These are phyloP conservation scores for Crucihimalaya himalaica DNA, from an alignment of 345 rosid genomes.

Conservation along the genomic window DNA sequence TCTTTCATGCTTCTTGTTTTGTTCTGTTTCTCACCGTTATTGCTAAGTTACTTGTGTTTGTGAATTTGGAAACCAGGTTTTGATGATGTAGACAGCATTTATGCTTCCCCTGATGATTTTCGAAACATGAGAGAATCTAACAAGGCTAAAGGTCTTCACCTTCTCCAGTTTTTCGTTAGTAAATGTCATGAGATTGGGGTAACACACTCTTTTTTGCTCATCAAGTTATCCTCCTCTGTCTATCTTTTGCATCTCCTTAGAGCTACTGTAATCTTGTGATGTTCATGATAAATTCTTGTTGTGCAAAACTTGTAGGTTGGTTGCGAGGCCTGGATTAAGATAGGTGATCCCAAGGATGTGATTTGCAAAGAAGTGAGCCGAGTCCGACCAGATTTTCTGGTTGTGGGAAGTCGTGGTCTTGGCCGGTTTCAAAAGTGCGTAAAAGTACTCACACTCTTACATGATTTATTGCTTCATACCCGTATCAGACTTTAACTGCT, in stretches of 20 bases:
- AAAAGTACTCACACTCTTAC: background rate
- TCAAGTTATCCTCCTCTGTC: background rate
- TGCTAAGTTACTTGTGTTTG: background rate
- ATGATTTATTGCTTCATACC: background rate
- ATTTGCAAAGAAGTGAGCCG: constrained; percentile 86
- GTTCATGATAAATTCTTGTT: background rate
- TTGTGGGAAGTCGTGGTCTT: constrained; percentile 90
- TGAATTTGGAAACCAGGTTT: constrained; percentile 48
- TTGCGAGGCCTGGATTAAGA: constrained; percentile 89
- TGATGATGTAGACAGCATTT: constrained; percentile 75
- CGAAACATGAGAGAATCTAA: constrained; percentile 49
- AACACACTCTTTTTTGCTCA: constrained; percentile 10
- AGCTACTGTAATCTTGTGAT: background rate
- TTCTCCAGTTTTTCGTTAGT: constrained; percentile 76
- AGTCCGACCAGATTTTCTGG: constrained; percentile 79
- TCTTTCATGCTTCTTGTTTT: background rate
- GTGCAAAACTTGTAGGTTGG: constrained; percentile 50
- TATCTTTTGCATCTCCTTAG: background rate
- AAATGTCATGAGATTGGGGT: constrained; percentile 85
- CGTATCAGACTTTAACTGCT: background rate
- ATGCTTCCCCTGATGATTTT: constrained; percentile 88
- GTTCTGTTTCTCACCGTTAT: background rate
- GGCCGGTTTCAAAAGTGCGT: constrained; percentile 87
- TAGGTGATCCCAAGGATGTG: constrained; percentile 86
- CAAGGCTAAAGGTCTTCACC: constrained; percentile 65